phyloP scores from a whole-genome alignment of 2,329 filamentous ascomycete species.

The Juglanconis sp. region DNA sequence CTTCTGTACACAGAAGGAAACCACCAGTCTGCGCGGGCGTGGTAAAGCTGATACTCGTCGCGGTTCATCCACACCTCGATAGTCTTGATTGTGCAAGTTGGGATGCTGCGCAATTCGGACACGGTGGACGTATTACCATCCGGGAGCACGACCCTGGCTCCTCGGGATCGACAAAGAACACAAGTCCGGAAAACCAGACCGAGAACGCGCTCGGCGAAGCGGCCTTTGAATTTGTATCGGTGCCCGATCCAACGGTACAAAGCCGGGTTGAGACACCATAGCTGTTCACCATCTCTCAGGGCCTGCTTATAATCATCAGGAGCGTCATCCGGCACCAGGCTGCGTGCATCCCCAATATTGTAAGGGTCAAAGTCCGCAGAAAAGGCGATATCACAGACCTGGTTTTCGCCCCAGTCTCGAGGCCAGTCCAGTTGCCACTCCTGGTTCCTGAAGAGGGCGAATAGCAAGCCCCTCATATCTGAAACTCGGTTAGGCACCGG shows the following conservation, averaged over 20 bases:
- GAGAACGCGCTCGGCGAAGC: neutral
- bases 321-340: neutral
- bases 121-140: neutral
- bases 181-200: neutral
- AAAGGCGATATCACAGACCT: neutral
- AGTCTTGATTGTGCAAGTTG: neutral
- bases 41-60: neutral
- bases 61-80: neutral
- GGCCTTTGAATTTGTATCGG: neutral
- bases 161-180: neutral
- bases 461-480: conserved; percentile 3
- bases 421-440: conserved; percentile 4
- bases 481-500: conserved; percentile 6
- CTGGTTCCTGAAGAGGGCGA: neutral
- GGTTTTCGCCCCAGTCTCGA: rapidly evolving
- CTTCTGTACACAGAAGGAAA: neutral
- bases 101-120: neutral
- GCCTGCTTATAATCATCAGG: neutral
- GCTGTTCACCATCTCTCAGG: conserved; percentile 1
- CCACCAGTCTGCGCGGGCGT: neutral
- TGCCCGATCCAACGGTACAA: conserved; percentile 3
- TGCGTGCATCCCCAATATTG: neutral
- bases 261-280: conserved; percentile 6
- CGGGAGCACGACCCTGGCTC: neutral
- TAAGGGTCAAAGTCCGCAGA: neutral